phyloP scores from a whole-genome alignment of 1,284 basidiomycete species.

The Ustilago nuda region DNA sequence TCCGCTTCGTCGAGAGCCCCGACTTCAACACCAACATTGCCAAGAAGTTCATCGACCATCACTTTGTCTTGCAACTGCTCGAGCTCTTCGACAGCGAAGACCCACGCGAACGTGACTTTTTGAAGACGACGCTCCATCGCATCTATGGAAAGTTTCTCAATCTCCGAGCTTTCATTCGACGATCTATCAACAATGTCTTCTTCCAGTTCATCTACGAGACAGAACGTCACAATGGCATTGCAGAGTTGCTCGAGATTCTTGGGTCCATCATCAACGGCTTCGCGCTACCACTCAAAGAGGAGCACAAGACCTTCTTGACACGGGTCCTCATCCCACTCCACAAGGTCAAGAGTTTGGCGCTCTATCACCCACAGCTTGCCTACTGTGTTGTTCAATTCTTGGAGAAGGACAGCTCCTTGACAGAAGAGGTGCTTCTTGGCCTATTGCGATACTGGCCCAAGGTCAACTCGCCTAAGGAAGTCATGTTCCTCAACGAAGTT shows the following conservation, averaged over 20 bases:
- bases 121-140: slow-evolving; percentile 98
- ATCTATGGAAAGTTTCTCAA: slow-evolving; percentile 99
- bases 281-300: slow-evolving; percentile 96
- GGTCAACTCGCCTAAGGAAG: slow-evolving; percentile 99
- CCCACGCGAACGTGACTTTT: slow-evolving; percentile 97
- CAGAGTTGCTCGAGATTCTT: slow-evolving; percentile 96
- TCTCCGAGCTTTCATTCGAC: slow-evolving; percentile 95
- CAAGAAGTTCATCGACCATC: slow-evolving; percentile 96
- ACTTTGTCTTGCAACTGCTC: slow-evolving; percentile 91
- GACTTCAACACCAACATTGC: slow-evolving; percentile 99
- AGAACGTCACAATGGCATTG: slow-evolving; percentile 98
- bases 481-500: slow-evolving; percentile 99
- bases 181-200: slow-evolving; percentile 99
- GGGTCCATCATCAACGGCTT: slow-evolving; percentile 99
- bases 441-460: slow-evolving; percentile 98
- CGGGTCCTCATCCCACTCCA: slow-evolving; percentile 96
- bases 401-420: slow-evolving; percentile 92
- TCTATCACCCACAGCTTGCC: slow-evolving; percentile 97
- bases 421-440: slow-evolving; percentile 95
- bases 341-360: slow-evolving; percentile 94
- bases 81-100: slow-evolving; percentile 99
- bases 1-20: slow-evolving; percentile 96
- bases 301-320: slow-evolving; percentile 98
- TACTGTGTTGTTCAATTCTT: slow-evolving; percentile 99
- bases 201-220: slow-evolving; percentile 99